phyloP scores from a whole-genome alignment of 2,329 filamentous ascomycete species.

The Penicillium sp. region DNA sequence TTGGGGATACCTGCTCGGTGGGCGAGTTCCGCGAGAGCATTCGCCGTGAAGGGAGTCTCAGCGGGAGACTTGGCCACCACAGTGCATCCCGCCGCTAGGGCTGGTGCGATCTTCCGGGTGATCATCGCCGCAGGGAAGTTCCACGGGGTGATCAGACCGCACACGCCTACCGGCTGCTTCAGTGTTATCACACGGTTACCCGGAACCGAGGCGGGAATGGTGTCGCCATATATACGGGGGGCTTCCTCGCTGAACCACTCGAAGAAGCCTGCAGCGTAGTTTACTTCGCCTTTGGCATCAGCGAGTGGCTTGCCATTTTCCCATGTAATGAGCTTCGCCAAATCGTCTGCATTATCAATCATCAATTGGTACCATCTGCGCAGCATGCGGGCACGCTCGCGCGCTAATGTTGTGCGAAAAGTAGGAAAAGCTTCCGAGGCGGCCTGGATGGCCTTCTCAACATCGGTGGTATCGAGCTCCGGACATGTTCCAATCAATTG shows the following conservation, averaged over 20 bases:
- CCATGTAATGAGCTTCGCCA: slow-evolving; percentile 61
- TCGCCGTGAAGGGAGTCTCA: slow-evolving; percentile 86
- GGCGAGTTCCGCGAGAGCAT: slow-evolving; percentile 80
- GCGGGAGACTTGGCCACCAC: slow-evolving; percentile 86
- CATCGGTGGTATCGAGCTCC: slow-evolving; percentile 71
- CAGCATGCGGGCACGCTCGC: slow-evolving; percentile 57
- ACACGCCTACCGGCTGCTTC: slow-evolving; percentile 62
- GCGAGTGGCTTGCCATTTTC: slow-evolving; percentile 64
- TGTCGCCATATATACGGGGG: slow-evolving; percentile 53
- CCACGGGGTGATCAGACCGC: slow-evolving; percentile 62
- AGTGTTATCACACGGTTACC: slow-evolving; percentile 58
- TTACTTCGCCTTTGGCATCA: slow-evolving; percentile 55
- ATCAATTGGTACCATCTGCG: slow-evolving; percentile 64
- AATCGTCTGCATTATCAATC: slow-evolving; percentile 59
- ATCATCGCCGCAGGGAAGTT: slow-evolving; percentile 56
- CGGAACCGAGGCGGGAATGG: slow-evolving; percentile 54
- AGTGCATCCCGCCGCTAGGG: slow-evolving; percentile 87
- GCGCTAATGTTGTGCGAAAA: slow-evolving; percentile 56
- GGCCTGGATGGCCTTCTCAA: slow-evolving; percentile 74
- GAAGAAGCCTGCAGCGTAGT: slow-evolving; percentile 56
- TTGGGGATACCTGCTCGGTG: slow-evolving; percentile 81
- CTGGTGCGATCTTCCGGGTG: slow-evolving; percentile 49
- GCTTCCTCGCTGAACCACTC: slow-evolving; percentile 61
- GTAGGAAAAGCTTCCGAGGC: slow-evolving; percentile 63
- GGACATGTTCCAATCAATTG: slow-evolving; percentile 75